Percentiles rank a stretch among this genome's conserved stretches.
These are phyloP conservation scores for Cladophialophora chaetospira DNA, from an alignment of 2,329 filamentous ascomycete species.

Conservation along the genomic window DNA sequence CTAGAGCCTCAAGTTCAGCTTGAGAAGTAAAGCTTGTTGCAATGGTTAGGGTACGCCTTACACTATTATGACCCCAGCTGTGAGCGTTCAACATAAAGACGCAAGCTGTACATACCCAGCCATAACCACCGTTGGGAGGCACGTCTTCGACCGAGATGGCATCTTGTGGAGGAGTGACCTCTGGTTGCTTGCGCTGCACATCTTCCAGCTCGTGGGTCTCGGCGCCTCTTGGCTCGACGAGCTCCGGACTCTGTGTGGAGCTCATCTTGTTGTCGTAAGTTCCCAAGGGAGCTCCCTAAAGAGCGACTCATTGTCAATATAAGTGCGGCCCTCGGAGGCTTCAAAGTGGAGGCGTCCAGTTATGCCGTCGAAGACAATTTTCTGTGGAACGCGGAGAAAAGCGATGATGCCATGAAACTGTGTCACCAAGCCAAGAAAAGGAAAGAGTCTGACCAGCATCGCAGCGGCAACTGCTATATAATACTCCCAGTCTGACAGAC, in stretches of 20 bases:
- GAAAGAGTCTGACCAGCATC: too few relatives aligned
- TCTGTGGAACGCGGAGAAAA: too few relatives aligned
- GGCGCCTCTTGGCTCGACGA: neutral
- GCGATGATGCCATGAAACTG: too few relatives aligned
- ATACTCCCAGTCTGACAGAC: too few relatives aligned
- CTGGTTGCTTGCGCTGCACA: neutral
- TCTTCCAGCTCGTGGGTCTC: neutral
- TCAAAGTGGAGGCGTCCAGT: too few relatives aligned
- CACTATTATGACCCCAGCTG: slow-evolving; percentile 37
- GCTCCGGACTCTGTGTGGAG: neutral
- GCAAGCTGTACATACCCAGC: slow-evolving; percentile 36
- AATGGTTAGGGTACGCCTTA: slow-evolving; percentile 19
- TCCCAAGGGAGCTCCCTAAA: too few relatives aligned
- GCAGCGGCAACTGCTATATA: too few relatives aligned
- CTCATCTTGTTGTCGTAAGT: neutral
- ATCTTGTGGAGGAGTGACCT: slow-evolving; percentile 12
- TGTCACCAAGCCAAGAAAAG: too few relatives aligned
- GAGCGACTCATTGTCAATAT: too few relatives aligned
- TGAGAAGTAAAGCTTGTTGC: neutral
- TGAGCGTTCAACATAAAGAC: slow-evolving; percentile 38
- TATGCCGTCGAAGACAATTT: too few relatives aligned
- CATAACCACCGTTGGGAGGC: slow-evolving; percentile 37
- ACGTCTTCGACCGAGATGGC: slow-evolving; percentile 20
- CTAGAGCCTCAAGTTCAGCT: slow-evolving; percentile 1
- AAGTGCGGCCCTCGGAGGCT: too few relatives aligned